Conservation (phyloP, 495 filamentous ascomycete species). For the Chaetomium tenue region DNA sequence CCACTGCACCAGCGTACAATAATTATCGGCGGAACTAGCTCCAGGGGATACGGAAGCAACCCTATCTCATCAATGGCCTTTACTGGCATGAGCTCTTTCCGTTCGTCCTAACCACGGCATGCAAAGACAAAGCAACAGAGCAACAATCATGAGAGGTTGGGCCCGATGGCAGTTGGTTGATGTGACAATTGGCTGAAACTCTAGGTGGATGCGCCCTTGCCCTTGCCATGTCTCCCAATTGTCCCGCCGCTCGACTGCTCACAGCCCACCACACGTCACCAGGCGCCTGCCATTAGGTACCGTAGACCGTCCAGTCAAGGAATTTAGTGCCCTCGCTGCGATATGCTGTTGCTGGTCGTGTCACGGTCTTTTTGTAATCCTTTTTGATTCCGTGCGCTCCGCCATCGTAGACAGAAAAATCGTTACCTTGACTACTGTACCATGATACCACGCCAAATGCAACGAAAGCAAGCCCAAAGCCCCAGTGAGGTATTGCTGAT, state of each 20-base stretch:
- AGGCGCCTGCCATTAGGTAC: constrained; percentile 14
- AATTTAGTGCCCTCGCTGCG: constrained; percentile 19
- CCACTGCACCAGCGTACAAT: too few species aligned
- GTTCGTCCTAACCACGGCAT: too few species aligned
- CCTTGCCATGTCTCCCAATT: constrained; percentile 16
- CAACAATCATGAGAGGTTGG: background rate
- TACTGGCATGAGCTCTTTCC: too few species aligned
- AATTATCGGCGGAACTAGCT: too few species aligned
- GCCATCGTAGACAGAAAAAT: constrained; percentile 34
- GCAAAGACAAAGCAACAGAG: background rate
- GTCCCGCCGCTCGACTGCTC: constrained; percentile 12
- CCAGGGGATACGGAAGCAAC: too few species aligned
- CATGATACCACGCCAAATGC: constrained; percentile 57
- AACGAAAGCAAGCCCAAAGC: constrained; percentile 50
- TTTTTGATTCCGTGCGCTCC: constrained; percentile 43
- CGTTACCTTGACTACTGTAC: constrained; percentile 50
- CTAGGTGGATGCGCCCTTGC: constrained; percentile 19
- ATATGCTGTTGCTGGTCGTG: constrained; percentile 25
- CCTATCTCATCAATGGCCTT: too few species aligned
- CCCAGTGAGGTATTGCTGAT: constrained; percentile 54
- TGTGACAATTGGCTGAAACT: constrained; percentile 18
- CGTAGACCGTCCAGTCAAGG: constrained; percentile 15
- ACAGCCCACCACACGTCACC: constrained; percentile 16
- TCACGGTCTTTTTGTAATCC: constrained; percentile 36
- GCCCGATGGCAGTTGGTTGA: background rate